Percentiles rank a stretch among this genome's conserved stretches.
These are phyloP conservation scores for Nakataea oryzae DNA, from an alignment of 2,329 filamentous ascomycete genomes.

Conservation along the genomic window DNA sequence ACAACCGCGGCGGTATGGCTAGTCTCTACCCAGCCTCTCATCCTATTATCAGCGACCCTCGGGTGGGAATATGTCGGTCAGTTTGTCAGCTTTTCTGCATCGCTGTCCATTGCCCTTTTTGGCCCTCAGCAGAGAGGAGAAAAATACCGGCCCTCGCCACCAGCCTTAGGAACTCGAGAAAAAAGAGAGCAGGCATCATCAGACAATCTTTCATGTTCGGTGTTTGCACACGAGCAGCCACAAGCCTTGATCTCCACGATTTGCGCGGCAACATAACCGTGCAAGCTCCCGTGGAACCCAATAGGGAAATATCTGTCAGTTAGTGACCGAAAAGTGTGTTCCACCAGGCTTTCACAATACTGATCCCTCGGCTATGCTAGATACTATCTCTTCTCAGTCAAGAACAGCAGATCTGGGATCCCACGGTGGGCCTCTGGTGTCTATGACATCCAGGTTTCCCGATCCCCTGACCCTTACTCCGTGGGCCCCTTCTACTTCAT, in stretches of 20 bases:
- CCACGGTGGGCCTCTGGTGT: too few relatives aligned
- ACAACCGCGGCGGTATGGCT: background rate
- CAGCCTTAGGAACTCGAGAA: background rate
- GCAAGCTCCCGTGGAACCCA: too few relatives aligned
- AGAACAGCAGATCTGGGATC: too few relatives aligned
- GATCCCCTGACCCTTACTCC: too few relatives aligned
- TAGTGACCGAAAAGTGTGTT: too few relatives aligned
- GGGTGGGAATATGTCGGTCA: background rate
- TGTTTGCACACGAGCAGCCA: background rate
- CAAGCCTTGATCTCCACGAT: background rate
- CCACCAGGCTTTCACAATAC: too few relatives aligned
- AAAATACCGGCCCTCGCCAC: background rate
- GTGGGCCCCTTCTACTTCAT: too few relatives aligned
- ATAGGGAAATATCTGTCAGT: too few relatives aligned
- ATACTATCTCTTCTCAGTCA: too few relatives aligned
- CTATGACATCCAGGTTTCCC: too few relatives aligned
- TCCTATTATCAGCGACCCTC: background rate
- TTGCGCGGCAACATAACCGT: background rate
- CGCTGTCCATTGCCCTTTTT: background rate
- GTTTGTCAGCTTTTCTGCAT: background rate
- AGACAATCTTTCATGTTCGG: background rate
- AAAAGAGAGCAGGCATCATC: background rate
- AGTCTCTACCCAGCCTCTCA: background rate
- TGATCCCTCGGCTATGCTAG: too few relatives aligned
- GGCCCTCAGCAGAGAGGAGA: background rate